Evolutionary conservation across 768 basidiomycete species (phyloP).

Genomic region (Coprinopsis marcescibilis): DNA sequence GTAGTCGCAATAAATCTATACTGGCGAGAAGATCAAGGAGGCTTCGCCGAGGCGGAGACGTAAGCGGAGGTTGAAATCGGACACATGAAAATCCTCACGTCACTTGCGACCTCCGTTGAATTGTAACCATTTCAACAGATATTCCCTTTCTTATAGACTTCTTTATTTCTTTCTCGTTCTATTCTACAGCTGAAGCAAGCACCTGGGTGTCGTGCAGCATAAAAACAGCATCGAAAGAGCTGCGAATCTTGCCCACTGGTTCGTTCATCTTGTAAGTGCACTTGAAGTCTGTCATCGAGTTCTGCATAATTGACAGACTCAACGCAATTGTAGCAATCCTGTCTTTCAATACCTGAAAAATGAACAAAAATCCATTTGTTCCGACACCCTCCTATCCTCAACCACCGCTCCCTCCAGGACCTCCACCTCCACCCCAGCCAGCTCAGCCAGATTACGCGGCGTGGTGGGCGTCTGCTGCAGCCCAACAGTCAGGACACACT

Average conservation of each 20-base stretch:
- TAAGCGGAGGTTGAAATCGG: background rate
- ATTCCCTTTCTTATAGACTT: background rate
- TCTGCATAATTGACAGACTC: no score
- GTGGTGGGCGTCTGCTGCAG: conserved; percentile 62
- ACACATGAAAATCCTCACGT: no score
- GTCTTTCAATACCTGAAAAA: no score
- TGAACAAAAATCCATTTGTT: conserved; percentile 85
- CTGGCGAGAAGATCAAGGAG: no score
- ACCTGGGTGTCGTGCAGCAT: no score
- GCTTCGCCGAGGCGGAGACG: background rate
- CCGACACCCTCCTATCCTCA: conserved; percentile 65
- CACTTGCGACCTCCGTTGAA: background rate
- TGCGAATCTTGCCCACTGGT: no score
- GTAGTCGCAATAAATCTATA: no score
- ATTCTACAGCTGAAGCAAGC: no score
- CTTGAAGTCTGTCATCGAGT: no score
- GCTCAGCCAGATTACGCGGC: conserved; percentile 68
- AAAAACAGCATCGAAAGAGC: no score
- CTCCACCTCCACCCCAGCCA: conserved; percentile 67
- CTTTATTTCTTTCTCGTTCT: background rate
- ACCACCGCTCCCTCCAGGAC: conserved; percentile 77
- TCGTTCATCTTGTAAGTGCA: no score
- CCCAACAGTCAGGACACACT: conserved; percentile 42
- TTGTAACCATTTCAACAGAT: background rate
- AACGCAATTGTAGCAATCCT: no score